Percentiles rank a stretch among this genome's conserved stretches.
These are phyloP conservation scores for Fusarium secorum DNA, from an alignment of 2,329 filamentous ascomycete genomes.

Conservation along the genomic window DNA sequence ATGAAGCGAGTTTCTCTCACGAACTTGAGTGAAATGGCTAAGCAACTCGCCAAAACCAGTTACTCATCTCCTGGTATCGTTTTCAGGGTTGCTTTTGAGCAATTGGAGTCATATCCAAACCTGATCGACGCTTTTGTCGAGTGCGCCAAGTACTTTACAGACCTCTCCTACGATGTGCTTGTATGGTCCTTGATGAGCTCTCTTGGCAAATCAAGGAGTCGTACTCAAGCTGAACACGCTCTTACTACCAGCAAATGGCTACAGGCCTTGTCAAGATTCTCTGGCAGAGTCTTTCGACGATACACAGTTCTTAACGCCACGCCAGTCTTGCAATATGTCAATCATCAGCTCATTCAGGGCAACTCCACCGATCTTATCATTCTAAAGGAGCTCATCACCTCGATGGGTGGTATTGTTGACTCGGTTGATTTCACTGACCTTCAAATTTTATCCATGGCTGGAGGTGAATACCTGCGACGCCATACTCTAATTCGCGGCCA, in stretches of 20 bases:
- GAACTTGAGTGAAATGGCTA: constrained; percentile 85
- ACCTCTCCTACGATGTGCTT: constrained; percentile 89
- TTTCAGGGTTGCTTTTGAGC: constrained; percentile 85
- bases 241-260: constrained; percentile 90
- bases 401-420: constrained; percentile 93
- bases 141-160: constrained; percentile 92
- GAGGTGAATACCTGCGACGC: constrained; percentile 79
- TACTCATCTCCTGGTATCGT: constrained; percentile 90
- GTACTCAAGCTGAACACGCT: constrained; percentile 68
- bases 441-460: constrained; percentile 87
- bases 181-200: constrained; percentile 90
- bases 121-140: constrained; percentile 94
- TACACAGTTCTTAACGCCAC: constrained; percentile 85
- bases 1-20: constrained; percentile 90
- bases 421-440: constrained; percentile 87
- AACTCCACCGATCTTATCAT: constrained; percentile 93
- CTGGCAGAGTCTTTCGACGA: constrained; percentile 86
- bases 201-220: constrained; percentile 68
- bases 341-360: constrained; percentile 79
- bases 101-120: constrained; percentile 94
- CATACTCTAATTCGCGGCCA: constrained; percentile 82
- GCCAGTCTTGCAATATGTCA: constrained; percentile 89
- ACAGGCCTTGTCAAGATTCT: constrained; percentile 87
- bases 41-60: constrained; percentile 89
- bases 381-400: constrained; percentile 85